Percentiles rank a stretch among this genome's conserved stretches.
phyloP scores from a whole-genome alignment of 2,329 filamentous ascomycete species.

The Diatrype stigma region DNA sequence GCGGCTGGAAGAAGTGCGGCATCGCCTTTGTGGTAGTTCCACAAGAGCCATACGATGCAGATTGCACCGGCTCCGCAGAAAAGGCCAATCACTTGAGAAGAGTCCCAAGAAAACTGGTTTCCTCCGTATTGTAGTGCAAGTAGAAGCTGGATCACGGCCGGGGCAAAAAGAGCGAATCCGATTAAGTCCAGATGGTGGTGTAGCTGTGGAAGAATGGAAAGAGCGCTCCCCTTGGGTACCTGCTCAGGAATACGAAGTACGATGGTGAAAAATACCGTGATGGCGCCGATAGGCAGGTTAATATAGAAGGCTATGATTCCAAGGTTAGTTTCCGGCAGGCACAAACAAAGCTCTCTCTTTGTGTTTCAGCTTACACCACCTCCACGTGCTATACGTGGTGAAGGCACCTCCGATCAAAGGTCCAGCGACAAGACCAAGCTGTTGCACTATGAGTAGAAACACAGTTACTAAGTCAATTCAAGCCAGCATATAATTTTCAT shows the following conservation, averaged over 20 bases:
- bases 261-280: conserved; percentile 2
- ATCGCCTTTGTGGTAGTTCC: conserved; percentile 18
- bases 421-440: conserved; percentile 7
- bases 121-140: conserved; percentile 29
- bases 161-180: conserved; percentile 21
- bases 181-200: conserved; percentile 13
- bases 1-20: conserved; percentile 15
- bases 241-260: conserved; percentile 11
- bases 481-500: neutral
- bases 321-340: neutral
- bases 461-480: neutral
- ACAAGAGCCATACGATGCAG: conserved; percentile 15
- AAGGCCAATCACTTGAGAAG: conserved; percentile 18
- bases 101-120: conserved; percentile 23
- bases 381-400: conserved; percentile 8
- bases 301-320: conserved; percentile 11
- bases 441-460: conserved; percentile 3
- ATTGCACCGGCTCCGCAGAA: conserved; percentile 13
- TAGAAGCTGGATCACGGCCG: conserved; percentile 25
- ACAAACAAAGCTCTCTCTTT: neutral
- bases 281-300: conserved; percentile 14
- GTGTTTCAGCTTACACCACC: conserved; percentile 15
- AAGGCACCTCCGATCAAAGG: conserved; percentile 11
- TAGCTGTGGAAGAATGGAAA: conserved; percentile 1
- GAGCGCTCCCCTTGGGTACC: conserved; percentile 1